Conservation (phyloP, 73 alveolate species). For the Uronychia setigera region DNA sequence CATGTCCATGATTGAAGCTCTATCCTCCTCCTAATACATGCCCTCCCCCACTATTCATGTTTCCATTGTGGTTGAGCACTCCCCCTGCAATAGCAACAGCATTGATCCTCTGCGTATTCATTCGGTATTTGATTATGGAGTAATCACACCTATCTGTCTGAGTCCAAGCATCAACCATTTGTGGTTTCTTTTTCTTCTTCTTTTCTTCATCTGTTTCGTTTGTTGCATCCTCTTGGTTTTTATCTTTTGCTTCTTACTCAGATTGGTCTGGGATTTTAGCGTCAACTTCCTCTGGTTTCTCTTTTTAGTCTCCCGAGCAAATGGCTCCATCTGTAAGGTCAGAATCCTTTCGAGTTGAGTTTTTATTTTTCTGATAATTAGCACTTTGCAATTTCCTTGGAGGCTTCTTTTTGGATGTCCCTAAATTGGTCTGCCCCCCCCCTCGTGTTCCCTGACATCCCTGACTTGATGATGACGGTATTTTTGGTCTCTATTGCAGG, state of each 20-base stretch:
- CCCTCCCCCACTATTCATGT: not conserved
- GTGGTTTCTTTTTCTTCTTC: slow-evolving; percentile 54
- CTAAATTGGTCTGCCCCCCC: not conserved
- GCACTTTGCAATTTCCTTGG: not conserved
- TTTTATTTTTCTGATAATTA: not conserved
- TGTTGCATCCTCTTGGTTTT: slow-evolving; percentile 32
- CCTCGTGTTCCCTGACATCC: not conserved
- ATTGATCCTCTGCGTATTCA: slow-evolving; percentile 26
- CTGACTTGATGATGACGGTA: no score
- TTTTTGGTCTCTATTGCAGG: no score
- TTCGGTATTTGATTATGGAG: slow-evolving; percentile 53
- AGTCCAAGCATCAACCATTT: slow-evolving; percentile 72
- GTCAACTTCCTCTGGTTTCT: slow-evolving; percentile 18
- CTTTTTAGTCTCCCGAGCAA: not conserved
- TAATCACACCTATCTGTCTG: slow-evolving; percentile 65
- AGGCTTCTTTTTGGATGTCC: slow-evolving; percentile 2
- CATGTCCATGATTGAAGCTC: not conserved
- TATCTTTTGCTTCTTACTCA: slow-evolving; percentile 17
- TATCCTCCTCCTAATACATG: not conserved
- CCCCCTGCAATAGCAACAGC: no score
- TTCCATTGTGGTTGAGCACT: not conserved
- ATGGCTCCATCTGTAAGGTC: not conserved
- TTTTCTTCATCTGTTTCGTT: slow-evolving; percentile 28
- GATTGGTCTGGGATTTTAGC: slow-evolving; percentile 5
- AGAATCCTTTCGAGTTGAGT: not conserved